Evolutionary conservation across 1,284 basidiomycete species (phyloP).

Genomic region (Dichomitus squalens): DNA sequence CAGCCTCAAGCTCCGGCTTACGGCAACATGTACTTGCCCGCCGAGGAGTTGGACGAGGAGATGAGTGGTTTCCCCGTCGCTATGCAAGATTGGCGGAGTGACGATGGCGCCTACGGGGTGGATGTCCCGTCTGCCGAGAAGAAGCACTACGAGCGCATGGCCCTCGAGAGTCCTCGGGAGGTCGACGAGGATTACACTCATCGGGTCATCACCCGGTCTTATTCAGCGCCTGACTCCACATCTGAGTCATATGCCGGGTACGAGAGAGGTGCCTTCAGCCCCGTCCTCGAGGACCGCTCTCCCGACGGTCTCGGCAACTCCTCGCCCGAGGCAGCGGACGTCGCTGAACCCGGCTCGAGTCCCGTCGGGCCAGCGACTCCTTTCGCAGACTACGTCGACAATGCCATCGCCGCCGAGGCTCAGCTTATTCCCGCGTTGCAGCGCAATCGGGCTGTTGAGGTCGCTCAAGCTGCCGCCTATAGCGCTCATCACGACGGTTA

Average conservation of each 20-base stretch:
- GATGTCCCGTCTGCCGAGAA: constrained; percentile 31
- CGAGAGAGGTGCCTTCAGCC: constrained; percentile 57
- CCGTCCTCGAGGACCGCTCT: constrained; percentile 67
- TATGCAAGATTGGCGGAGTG: constrained; percentile 29
- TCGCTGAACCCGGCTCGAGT: constrained; percentile 59
- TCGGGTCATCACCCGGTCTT: constrained; percentile 13
- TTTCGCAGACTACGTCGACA: constrained; percentile 74
- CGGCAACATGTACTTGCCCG: constrained; percentile 25
- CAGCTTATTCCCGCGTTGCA: constrained; percentile 17
- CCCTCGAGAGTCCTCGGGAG: constrained; percentile 15
- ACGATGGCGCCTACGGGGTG: constrained; percentile 21
- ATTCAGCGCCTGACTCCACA: constrained; percentile 6
- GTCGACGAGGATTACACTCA: constrained; percentile 9
- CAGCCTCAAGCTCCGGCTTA: constrained; percentile 6
- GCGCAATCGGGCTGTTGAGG: constrained; percentile 10
- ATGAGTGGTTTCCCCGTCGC: constrained; percentile 35
- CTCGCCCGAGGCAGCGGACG: constrained; percentile 55
- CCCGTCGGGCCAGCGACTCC: constrained; percentile 74
- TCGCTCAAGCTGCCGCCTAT: constrained; percentile 25
- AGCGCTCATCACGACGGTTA: constrained; percentile 27
- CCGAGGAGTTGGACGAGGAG: constrained; percentile 46
- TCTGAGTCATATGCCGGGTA: constrained; percentile 25
- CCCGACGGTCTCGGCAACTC: constrained; percentile 44
- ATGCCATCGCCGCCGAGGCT: constrained; percentile 57
- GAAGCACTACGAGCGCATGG: constrained; percentile 32